Evolutionary conservation across 2,329 filamentous ascomycete species (phyloP), one percentile per base, ranked within the genome.

Genomic region (Fusarium cicatricum): DNA sequence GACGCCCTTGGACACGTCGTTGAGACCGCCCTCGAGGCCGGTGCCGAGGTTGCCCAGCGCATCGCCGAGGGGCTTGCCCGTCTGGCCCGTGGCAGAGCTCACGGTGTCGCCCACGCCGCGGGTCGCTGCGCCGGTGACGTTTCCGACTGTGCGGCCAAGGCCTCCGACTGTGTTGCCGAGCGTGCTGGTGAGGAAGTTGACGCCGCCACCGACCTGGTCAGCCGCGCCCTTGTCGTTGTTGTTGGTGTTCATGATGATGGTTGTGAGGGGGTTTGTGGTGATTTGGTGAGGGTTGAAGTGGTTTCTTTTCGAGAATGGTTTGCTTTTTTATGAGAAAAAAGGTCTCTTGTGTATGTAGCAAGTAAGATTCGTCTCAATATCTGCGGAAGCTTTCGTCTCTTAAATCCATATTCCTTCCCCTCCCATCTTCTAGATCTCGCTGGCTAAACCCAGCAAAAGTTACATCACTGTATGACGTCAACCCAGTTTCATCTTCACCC

Each of bases 41-140:
- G 77, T 80, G 6, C 82, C 82, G 8, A 84, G 66, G 60, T 78
- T 82, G 8, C 78, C 76, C 11, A 87, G 51, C 2, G 78, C 83
- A 62, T 87, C 81, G 8, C 85, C 85, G 2, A 87, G 66, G 2
- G 83, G 82, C 51, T 77, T 78, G 14, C 82, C 84, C 10, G 77
- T 70, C n/a, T 77, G 80, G 11, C 85, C 85, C 0, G 83, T 82
- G 4, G 79, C 80, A 47, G 77, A 76, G 10, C 71, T 82, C 58
- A 86, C 76, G 3, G 83, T 86, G 67, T 85, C 76, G 32, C 84
- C 83, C 2, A 87, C 41, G 6, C 84, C 84, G 11, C 82, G 78
- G n/a, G 81, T 80, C 1, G 82, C 82, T 1, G 84, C 83, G 43
- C 83, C 77, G 10, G 74, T 75, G 28, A 79, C 70, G 42, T 73